phyloP scores from a whole-genome alignment of 257 asterid species.

The Nicotiana knightiana region DNA sequence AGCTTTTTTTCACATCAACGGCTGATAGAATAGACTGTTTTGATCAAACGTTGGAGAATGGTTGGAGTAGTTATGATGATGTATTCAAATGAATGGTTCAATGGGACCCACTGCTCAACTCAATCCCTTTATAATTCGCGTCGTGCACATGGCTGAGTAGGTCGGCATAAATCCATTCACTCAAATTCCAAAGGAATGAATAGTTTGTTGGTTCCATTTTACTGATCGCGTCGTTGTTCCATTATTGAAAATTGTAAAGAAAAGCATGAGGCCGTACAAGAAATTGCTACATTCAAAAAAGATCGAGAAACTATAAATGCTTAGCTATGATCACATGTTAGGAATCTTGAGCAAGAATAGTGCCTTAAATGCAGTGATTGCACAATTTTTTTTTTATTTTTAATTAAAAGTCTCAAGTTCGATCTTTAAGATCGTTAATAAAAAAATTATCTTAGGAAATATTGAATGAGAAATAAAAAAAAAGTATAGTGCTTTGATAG shows the following conservation, averaged over 20 bases:
- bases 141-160: background rate
- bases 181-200: background rate
- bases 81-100: background rate
- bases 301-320: too few relatives aligned
- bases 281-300: too few relatives aligned
- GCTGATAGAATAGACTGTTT: background rate
- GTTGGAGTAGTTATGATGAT: background rate
- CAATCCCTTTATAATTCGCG: background rate
- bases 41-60: background rate
- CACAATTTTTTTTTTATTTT: too few relatives aligned
- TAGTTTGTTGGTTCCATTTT: background rate
- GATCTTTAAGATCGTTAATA: too few relatives aligned
- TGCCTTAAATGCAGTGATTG: too few relatives aligned
- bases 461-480: too few relatives aligned
- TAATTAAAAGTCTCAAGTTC: too few relatives aligned
- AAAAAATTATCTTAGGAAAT: too few relatives aligned
- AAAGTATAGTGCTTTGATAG: too few relatives aligned
- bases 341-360: too few relatives aligned
- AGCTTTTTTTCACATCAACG: background rate
- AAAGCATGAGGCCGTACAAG: background rate
- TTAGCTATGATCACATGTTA: too few relatives aligned
- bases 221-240: background rate
- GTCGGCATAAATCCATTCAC: background rate
- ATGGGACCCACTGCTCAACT: background rate
- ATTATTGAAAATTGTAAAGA: background rate